A percentile compares a stretch with the other conserved stretches of the same genome.
Evolutionary conservation across 768 basidiomycete species (phyloP).

Genomic region (Lepiota brunneoincarnata): DNA sequence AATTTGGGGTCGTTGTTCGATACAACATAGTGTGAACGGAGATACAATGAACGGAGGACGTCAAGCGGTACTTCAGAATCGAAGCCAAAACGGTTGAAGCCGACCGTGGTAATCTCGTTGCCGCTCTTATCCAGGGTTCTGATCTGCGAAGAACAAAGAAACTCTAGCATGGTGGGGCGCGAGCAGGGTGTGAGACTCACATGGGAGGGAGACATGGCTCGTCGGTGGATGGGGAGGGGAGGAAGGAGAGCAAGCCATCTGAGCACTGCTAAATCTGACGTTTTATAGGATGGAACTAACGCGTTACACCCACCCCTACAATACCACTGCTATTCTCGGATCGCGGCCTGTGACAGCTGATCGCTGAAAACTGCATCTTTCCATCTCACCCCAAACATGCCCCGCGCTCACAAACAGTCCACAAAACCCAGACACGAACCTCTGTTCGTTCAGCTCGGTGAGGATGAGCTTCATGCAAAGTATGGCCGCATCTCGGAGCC

Average conservation of each 20-base stretch:
- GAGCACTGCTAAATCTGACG: neutral
- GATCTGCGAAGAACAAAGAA: slow-evolving; percentile 38
- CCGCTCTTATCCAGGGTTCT: slow-evolving; percentile 73
- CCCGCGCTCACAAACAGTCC: slow-evolving; percentile 51
- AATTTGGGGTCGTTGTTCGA: slow-evolving; percentile 33
- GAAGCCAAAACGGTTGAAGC: slow-evolving; percentile 85
- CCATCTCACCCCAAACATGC: slow-evolving; percentile 44
- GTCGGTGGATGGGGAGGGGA: slow-evolving; percentile 16
- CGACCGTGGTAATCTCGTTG: slow-evolving; percentile 73
- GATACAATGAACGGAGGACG: slow-evolving; percentile 82
- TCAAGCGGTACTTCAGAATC: slow-evolving; percentile 82
- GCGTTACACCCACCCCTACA: neutral
- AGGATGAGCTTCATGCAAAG: slow-evolving; percentile 73
- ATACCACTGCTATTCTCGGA: neutral
- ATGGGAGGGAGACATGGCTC: slow-evolving; percentile 22
- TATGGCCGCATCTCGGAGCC: slow-evolving; percentile 78
- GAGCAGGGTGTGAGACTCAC: slow-evolving; percentile 19
- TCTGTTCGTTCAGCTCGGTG: slow-evolving; percentile 76
- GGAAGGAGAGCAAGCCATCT: slow-evolving; percentile 3
- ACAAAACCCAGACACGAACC: slow-evolving; percentile 80
- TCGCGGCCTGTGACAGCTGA: slow-evolving; percentile 19
- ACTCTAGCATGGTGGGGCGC: slow-evolving; percentile 7
- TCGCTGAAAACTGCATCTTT: slow-evolving; percentile 15
- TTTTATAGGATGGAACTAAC: slow-evolving; percentile 1
- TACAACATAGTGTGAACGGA: slow-evolving; percentile 74